A percentile compares a stretch with the other conserved stretches of the same genome.
phyloP scores from a whole-genome alignment of 2,329 filamentous ascomycete species.

The Monosporascus cannonballus region DNA sequence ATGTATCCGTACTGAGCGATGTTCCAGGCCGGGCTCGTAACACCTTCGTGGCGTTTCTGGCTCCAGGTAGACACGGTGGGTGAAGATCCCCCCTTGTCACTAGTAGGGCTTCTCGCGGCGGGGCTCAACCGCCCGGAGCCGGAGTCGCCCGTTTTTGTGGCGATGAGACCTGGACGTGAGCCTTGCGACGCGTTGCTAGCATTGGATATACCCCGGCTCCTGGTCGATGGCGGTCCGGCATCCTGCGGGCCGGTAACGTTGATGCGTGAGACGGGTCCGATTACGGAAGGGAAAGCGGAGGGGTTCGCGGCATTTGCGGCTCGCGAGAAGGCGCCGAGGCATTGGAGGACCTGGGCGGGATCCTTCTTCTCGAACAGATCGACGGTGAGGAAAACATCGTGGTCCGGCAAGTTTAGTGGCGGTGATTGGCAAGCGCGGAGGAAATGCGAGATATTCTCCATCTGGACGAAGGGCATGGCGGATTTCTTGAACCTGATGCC shows the following conservation, averaged over 20 bases:
- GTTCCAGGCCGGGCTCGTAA: conserved; percentile 90
- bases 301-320: conserved; percentile 73
- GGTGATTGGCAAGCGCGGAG: conserved; percentile 79
- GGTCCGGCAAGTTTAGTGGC: conserved; percentile 80
- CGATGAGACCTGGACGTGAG: conserved; percentile 32
- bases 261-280: conserved; percentile 64
- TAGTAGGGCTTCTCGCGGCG: conserved; percentile 53
- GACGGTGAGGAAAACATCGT: conserved; percentile 95
- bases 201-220: conserved; percentile 43
- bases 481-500: conserved; percentile 88
- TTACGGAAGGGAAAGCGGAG: conserved; percentile 62
- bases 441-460: conserved; percentile 99
- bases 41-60: conserved; percentile 72
- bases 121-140: conserved; percentile 55
- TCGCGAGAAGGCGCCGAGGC: conserved; percentile 84
- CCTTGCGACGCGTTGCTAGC: conserved; percentile 53
- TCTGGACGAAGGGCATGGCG: conserved; percentile 95
- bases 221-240: conserved; percentile 51
- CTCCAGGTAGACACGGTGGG: conserved; percentile 80
- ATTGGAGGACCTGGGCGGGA: conserved; percentile 91
- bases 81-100: conserved; percentile 42
- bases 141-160: conserved; percentile 48
- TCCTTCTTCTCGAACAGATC: conserved; percentile 95
- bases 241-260: conserved; percentile 59
- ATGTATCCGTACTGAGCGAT: conserved; percentile 98